Evolutionary conservation across 306 rosid species (phyloP), one percentile per base, ranked within the genome.

Genomic region (Dalbergia oliveri): DNA sequence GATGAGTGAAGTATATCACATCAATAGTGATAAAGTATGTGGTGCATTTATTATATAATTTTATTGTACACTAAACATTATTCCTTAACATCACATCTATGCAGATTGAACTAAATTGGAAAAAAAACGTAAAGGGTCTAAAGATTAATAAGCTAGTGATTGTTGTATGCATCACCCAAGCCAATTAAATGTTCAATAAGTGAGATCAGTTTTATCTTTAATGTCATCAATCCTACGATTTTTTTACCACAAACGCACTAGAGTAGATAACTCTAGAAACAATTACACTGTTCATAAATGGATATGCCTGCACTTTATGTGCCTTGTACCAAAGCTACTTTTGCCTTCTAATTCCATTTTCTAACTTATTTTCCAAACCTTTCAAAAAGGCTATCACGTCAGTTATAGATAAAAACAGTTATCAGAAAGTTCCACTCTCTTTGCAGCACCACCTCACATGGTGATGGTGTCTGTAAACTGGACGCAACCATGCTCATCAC

Each of bases 361-460:
- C 76, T 80, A 35, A 6, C 68, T 23, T 45, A 1, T 11, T 62
- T 64, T 60, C 39, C 61, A 43, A 66, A 61, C 45, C 69, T 16
- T 49, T 63, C 49, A 5, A 23, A 50, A 73, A 73, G 43, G 70
- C 11, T 37, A 63, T 66, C 54, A 11, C 44, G 59, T 80, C 82
- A 49, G 79, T 90, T 70, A 69, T 37, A 69, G 66, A 81, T 61
- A 61, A 70, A 79, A 73, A 69, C 73, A 74, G 81, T 85, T 76
- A 78, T 34, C 65, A 73, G 21, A 65, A 66, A 66, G 63, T 80
- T 82, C 14, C 77, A 14, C 37, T 15, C 34, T 26, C 54, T 72
- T 83, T 58, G 78, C 69, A 53, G 63, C 11, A 54, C 16, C 26
- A 16, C 3, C 16, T 54, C 68, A 35, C 80, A 76, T 75, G 15